A percentile compares a stretch with the other conserved stretches of the same genome.
phyloP scores from a whole-genome alignment of 2,329 filamentous ascomycete species.

The Talaromyces sp. region DNA sequence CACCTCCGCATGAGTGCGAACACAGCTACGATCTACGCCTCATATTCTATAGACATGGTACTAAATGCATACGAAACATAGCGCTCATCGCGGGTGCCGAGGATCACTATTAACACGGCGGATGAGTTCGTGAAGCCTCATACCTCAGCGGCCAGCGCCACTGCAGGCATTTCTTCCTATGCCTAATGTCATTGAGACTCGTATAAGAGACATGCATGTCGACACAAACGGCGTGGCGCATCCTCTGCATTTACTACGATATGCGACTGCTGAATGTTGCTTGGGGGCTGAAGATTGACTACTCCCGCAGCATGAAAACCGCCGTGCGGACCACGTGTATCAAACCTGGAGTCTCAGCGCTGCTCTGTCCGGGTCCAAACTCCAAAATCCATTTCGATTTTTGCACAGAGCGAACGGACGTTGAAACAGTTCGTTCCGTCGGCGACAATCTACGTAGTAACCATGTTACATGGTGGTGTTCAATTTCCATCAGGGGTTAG shows the following conservation, averaged over 20 bases:
- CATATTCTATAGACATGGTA: background rate
- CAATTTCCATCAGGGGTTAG: background rate
- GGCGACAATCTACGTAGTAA: background rate
- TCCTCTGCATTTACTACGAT: background rate
- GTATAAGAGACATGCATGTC: background rate
- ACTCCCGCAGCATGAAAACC: no score
- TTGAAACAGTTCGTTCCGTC: background rate
- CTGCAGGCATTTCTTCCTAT: background rate
- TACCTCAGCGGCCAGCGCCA: background rate
- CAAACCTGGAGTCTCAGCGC: background rate
- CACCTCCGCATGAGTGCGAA: background rate
- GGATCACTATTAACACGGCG: background rate
- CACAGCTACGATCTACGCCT: background rate
- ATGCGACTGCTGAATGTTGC: background rate
- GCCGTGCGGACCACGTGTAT: background rate
- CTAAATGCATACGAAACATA: background rate
- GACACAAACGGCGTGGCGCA: background rate
- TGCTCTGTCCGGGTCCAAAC: background rate
- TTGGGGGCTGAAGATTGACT: conserved; percentile 2
- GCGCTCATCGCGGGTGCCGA: background rate
- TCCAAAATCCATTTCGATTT: no score
- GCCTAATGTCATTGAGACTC: background rate
- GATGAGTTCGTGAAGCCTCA: conserved; percentile 1
- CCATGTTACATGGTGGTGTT: background rate
- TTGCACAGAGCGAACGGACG: background rate